Percentiles rank a stretch among this genome's conserved stretches.
These are phyloP conservation scores for Fusarium verticillioides DNA, from an alignment of 2,329 filamentous ascomycete species.

Conservation along the genomic window DNA sequence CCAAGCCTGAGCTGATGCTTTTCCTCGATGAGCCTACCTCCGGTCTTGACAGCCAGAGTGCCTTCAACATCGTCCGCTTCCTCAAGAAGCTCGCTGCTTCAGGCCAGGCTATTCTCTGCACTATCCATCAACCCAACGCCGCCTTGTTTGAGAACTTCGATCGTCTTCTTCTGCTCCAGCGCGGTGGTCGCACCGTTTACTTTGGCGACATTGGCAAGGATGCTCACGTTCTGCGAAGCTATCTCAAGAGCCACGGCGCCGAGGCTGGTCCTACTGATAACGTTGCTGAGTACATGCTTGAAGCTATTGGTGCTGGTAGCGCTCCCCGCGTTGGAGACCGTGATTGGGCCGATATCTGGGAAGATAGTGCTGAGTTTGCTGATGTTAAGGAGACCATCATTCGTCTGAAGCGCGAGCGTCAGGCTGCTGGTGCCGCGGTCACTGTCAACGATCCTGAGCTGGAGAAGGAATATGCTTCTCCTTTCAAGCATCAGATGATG, in stretches of 20 bases:
- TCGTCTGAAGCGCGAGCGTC: slow-evolving; percentile 72
- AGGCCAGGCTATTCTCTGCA: slow-evolving; percentile 89
- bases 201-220: slow-evolving; percentile 86
- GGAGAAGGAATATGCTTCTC: slow-evolving; percentile 85
- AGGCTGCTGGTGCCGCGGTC: slow-evolving; percentile 51
- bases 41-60: slow-evolving; percentile 71
- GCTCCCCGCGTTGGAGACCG: slow-evolving; percentile 76
- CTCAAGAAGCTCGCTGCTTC: slow-evolving; percentile 80
- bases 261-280: slow-evolving; percentile 66
- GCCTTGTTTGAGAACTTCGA: slow-evolving; percentile 91
- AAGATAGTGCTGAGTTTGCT: slow-evolving; percentile 75
- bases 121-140: slow-evolving; percentile 90
- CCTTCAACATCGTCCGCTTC: slow-evolving; percentile 82
- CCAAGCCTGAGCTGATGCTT: slow-evolving; percentile 79
- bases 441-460: slow-evolving; percentile 64
- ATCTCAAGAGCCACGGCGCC: slow-evolving; percentile 70
- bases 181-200: slow-evolving; percentile 84
- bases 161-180: slow-evolving; percentile 79
- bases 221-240: slow-evolving; percentile 74
- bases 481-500: slow-evolving; percentile 81
- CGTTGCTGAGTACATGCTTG: slow-evolving; percentile 84
- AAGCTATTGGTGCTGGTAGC: slow-evolving; percentile 82
- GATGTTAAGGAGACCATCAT: slow-evolving; percentile 73
- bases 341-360: slow-evolving; percentile 86
- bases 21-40: slow-evolving; percentile 85